These are phyloP conservation scores for Saccharum hybrid DNA, from an alignment of 202 grass and related monocot species.

Conservation along the genomic window DNA sequence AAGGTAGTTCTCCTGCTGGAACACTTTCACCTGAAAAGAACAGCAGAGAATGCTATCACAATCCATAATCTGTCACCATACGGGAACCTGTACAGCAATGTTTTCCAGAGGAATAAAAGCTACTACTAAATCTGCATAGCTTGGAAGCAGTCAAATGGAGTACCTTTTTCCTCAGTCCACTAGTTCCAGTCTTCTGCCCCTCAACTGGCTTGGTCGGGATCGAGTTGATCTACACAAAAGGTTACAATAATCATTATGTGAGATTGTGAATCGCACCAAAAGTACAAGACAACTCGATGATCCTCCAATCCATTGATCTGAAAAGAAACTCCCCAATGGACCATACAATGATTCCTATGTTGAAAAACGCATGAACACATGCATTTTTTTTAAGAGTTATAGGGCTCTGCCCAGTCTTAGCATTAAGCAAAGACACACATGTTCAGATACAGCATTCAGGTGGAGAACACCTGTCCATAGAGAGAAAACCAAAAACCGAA, in stretches of 20 bases:
- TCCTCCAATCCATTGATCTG: neutral
- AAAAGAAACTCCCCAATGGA: neutral
- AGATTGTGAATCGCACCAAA: conserved; percentile 1
- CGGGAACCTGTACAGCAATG: neutral
- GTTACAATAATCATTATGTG: neutral
- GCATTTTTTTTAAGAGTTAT: too few relatives aligned
- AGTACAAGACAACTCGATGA: neutral
- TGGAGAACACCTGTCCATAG: neutral
- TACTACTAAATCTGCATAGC: conserved; percentile 16
- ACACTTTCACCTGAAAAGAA: conserved; percentile 84
- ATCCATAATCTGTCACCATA: neutral
- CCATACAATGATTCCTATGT: neutral
- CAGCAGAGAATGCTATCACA: conserved; percentile 26
- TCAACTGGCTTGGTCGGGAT: conserved; percentile 76
- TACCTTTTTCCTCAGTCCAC: conserved; percentile 88
- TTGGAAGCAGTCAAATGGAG: neutral
- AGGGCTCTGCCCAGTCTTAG: neutral
- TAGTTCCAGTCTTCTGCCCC: conserved; percentile 91
- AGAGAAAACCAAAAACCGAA: neutral
- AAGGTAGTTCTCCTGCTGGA: conserved; percentile 82
- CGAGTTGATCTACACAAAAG: conserved; percentile 60
- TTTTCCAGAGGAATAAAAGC: neutral
- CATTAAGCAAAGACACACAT: neutral
- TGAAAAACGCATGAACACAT: neutral
- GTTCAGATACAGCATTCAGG: neutral